These are phyloP conservation scores for Fusarium circinatum DNA, from an alignment of 2,329 filamentous ascomycete species.

Conservation along the genomic window DNA sequence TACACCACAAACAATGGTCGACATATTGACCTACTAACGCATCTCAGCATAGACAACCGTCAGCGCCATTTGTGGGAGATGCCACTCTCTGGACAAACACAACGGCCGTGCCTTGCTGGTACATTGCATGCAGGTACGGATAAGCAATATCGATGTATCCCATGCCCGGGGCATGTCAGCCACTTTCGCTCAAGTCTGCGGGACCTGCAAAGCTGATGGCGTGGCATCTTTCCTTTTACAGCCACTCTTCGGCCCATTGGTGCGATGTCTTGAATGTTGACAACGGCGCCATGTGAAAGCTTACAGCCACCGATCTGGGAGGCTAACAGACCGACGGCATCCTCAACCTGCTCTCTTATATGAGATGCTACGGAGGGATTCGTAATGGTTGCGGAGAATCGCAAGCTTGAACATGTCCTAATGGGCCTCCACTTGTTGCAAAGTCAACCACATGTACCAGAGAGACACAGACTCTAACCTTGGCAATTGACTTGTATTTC, in stretches of 20 bases:
- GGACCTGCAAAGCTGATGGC: slow-evolving; percentile 15
- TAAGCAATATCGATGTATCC: background rate
- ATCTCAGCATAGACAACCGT: background rate
- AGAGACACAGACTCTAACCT: background rate
- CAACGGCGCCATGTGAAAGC: background rate
- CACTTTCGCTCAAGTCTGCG: slow-evolving; percentile 18
- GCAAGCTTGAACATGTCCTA: background rate
- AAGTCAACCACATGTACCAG: background rate
- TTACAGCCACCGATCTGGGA: background rate
- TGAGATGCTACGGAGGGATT: background rate
- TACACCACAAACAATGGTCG: background rate
- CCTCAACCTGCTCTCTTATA: background rate
- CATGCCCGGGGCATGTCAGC: slow-evolving; percentile 5
- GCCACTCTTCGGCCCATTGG: slow-evolving; percentile 11
- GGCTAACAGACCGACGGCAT: slow-evolving; percentile 5
- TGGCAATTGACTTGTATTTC: background rate
- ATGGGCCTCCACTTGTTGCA: slow-evolving; percentile 1
- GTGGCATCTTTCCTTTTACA: slow-evolving; percentile 24
- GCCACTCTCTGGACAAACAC: background rate
- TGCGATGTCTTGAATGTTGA: slow-evolving; percentile 1
- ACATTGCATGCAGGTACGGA: slow-evolving; percentile 16
- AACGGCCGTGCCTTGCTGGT: slow-evolving; percentile 5
- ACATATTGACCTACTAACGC: background rate
- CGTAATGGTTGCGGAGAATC: background rate
- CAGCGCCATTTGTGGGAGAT: background rate